Evolutionary conservation across 1,139 yeast species (phyloP), one percentile per base, ranked within the genome.

Genomic region (Martiniozyma asiatica): DNA sequence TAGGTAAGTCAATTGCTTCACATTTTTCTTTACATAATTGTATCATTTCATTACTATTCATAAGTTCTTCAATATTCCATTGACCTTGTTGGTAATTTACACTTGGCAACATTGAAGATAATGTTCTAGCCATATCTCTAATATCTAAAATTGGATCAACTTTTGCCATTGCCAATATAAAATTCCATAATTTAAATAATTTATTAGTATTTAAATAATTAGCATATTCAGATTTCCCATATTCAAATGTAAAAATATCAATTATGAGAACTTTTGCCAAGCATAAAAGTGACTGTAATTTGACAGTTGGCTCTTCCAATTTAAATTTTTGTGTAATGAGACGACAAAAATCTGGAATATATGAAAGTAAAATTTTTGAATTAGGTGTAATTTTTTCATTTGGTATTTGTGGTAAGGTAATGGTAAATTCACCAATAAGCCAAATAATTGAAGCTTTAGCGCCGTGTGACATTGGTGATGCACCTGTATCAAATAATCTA

Each of bases 401-500:
- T n/a, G n/a, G n/a, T 35, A 13, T 35, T 19, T 21, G 22, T 26
- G 36, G 35, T 6, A 28, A 27, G 23, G 32, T 30, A 25, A 54
- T 59, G 0, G 68, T 55, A 46, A 80, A 77, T 47, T 89, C 97
- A 2, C 97, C 96, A 26, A 89, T 69, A 9, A 87, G 65, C 97
- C 97, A 92, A 12, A 89, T 65, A 14, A 85, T 74, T 34, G 92
- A 79, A 2, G 94, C 85, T 40, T 75, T 71, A 0, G 97, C 94
- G 12, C 43, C 34, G 37, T 45, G 26, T 8, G 47, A 36, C 11
- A 44, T 32, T 4, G 14, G 23, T 8, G 11, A 14, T 8, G 34
- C 36, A 14, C 18, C 24, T n/a, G 18, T 24, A 9, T 27, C 14
- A 10, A 19, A 20, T 18, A 52, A 28, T 29, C 44, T 39, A 25